Conservation (phyloP, 495 filamentous ascomycete genomes). For the Xylaria longipes region DNA sequence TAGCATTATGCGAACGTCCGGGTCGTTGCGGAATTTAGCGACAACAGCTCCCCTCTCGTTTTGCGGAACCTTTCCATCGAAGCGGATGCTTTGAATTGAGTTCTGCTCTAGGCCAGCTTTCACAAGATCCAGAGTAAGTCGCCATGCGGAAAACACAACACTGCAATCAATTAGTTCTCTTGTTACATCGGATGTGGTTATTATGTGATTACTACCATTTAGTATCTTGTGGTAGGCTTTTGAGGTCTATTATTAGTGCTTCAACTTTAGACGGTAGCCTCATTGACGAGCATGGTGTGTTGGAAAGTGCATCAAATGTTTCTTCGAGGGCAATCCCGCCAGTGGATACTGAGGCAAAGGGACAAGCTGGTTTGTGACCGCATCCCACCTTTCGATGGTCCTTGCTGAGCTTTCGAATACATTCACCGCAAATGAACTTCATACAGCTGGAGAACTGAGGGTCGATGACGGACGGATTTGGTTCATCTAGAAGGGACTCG, state of each 20-base stretch:
- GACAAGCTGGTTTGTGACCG: background rate
- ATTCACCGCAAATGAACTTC: background rate
- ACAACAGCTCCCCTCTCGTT: background rate
- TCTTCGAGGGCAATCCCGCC: background rate
- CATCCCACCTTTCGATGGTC: background rate
- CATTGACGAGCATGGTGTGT: background rate
- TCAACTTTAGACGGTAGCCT: background rate
- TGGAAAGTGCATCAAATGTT: background rate
- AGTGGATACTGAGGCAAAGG: background rate
- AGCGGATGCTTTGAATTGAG: background rate
- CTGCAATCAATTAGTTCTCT: background rate
- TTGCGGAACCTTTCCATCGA: conserved; percentile 13
- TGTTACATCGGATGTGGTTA: background rate
- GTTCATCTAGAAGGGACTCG: background rate
- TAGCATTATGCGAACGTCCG: background rate
- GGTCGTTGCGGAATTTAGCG: background rate
- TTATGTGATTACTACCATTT: background rate
- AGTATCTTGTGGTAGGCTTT: background rate
- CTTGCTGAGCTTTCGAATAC: background rate
- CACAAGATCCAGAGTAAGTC: conserved; percentile 1
- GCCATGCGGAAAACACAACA: conserved; percentile 8
- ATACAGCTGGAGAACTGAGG: background rate
- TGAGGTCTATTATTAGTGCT: background rate
- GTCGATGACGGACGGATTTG: accelerated
- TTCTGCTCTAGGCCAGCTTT: background rate